Percentiles rank a stretch among this genome's conserved stretches.
Evolutionary conservation across 2,329 filamentous ascomycete species (phyloP).

Genomic region (Lecanicillium sp.): DNA sequence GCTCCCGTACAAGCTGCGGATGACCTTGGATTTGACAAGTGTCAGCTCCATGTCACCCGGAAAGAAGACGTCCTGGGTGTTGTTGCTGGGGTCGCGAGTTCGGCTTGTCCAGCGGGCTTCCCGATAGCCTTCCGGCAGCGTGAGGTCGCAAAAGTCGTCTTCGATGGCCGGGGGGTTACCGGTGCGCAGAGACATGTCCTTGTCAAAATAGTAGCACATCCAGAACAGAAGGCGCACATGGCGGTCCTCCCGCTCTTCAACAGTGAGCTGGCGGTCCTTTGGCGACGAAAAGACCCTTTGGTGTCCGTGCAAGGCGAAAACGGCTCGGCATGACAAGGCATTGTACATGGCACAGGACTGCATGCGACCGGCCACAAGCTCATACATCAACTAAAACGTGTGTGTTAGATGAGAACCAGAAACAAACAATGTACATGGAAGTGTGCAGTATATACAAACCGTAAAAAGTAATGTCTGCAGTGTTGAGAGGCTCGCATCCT

Average conservation of each 20-base stretch:
- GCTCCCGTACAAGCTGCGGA: slow-evolving; percentile 43
- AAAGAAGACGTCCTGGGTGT: slow-evolving; percentile 26
- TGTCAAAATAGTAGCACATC: slow-evolving; percentile 49
- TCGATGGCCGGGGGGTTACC: slow-evolving; percentile 45
- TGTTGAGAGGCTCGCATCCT: slow-evolving; percentile 36
- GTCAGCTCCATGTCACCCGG: slow-evolving; percentile 44
- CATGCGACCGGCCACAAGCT: slow-evolving; percentile 41
- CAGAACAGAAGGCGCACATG: slow-evolving; percentile 44
- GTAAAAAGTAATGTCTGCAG: slow-evolving; percentile 43
- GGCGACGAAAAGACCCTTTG: slow-evolving; percentile 18
- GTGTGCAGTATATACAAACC: slow-evolving; percentile 31
- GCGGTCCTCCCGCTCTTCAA: slow-evolving; percentile 23
- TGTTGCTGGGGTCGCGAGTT: slow-evolving; percentile 1
- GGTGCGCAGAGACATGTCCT: slow-evolving; percentile 47
- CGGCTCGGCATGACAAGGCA: slow-evolving; percentile 38
- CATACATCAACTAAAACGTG: slow-evolving; percentile 31
- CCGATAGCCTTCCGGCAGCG: slow-evolving; percentile 34
- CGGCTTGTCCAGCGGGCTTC: slow-evolving; percentile 19
- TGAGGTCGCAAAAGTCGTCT: slow-evolving; percentile 48
- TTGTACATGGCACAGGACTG: slow-evolving; percentile 38
- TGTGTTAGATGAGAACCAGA: not conserved
- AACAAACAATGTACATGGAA: too few species aligned
- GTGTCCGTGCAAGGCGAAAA: slow-evolving; percentile 46
- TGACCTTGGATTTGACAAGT: slow-evolving; percentile 46
- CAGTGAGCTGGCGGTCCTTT: slow-evolving; percentile 14